Evolutionary conservation across 148 eudicot species (phyloP).

Genomic region (Vaccinium macrocarpon): DNA sequence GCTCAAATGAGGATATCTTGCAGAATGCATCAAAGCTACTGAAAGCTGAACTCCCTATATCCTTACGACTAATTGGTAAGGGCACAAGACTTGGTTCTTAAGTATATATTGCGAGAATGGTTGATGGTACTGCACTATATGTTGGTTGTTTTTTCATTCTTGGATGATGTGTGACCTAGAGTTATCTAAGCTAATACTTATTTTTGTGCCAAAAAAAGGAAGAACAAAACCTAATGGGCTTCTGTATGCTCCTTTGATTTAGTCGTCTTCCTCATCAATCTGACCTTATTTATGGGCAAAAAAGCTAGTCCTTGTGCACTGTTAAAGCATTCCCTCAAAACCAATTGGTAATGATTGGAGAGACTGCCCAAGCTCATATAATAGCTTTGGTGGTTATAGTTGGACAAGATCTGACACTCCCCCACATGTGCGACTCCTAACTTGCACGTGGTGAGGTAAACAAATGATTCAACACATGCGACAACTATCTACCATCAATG

Average conservation of each 20-base stretch:
- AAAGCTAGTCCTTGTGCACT: background rate
- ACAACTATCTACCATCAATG: too few species aligned
- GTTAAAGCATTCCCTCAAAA: too few species aligned
- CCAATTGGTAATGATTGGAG: too few species aligned
- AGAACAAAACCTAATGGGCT: background rate
- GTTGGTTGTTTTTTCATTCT: background rate
- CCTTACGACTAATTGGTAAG: slow-evolving; percentile 83
- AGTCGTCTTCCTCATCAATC: background rate
- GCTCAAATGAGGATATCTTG: slow-evolving; percentile 74
- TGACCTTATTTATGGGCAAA: background rate
- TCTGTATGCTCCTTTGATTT: background rate
- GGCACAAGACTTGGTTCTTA: slow-evolving; percentile 4
- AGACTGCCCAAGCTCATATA: too few species aligned
- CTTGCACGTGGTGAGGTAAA: too few species aligned
- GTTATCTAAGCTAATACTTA: background rate
- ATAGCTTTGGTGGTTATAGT: too few species aligned
- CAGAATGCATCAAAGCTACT: slow-evolving; percentile 76
- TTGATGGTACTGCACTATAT: background rate
- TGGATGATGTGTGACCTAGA: background rate
- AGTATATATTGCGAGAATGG: background rate
- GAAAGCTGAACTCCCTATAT: slow-evolving; percentile 90
- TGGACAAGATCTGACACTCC: too few species aligned
- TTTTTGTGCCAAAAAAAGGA: background rate
- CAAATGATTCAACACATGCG: too few species aligned
- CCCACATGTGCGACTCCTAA: too few species aligned